A percentile compares a stretch with the other conserved stretches of the same genome.
Conservation (phyloP, 768 basidiomycete genomes). For the Goffeauzyma gilvescens region DNA sequence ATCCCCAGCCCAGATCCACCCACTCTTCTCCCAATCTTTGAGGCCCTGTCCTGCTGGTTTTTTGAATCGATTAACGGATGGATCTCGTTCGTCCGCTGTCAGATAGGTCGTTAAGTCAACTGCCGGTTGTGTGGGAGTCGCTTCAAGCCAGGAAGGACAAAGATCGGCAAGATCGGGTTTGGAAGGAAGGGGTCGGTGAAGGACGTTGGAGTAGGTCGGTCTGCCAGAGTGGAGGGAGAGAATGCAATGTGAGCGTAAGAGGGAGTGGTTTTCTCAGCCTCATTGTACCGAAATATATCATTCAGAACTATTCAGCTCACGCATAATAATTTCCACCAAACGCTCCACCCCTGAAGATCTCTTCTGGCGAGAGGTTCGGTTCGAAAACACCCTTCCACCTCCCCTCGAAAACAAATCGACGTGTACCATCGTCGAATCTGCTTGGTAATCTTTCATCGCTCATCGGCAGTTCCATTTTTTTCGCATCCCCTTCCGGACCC, state of each 20-base stretch:
- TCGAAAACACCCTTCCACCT: constrained; percentile 25
- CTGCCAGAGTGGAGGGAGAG: no score
- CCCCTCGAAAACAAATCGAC: constrained; percentile 23
- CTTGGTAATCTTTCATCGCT: no score
- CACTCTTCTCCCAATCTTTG: constrained; percentile 31
- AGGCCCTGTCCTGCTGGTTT: constrained; percentile 25
- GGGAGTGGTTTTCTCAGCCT: no score
- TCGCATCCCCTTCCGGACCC: background rate
- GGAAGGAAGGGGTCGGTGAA: constrained; percentile 14
- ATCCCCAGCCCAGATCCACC: constrained; percentile 31
- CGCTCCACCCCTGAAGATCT: constrained; percentile 28
- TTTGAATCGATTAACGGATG: constrained; percentile 19
- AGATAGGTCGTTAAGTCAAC: constrained; percentile 8
- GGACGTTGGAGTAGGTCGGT: constrained; percentile 22
- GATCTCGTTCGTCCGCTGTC: constrained; percentile 14
- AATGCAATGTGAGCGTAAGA: no score
- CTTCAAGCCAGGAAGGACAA: background rate
- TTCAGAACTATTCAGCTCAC: constrained; percentile 16
- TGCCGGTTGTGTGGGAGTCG: background rate
- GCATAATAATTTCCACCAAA: constrained; percentile 28
- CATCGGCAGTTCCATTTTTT: constrained; percentile 3
- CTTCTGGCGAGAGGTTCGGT: constrained; percentile 29
- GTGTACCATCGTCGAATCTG: constrained; percentile 12
- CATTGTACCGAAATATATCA: no score
- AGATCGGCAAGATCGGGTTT: constrained; percentile 1